Evolutionary conservation across 805 yeast genomes (phyloP).

Genomic region (Kuraishia hungarica): DNA sequence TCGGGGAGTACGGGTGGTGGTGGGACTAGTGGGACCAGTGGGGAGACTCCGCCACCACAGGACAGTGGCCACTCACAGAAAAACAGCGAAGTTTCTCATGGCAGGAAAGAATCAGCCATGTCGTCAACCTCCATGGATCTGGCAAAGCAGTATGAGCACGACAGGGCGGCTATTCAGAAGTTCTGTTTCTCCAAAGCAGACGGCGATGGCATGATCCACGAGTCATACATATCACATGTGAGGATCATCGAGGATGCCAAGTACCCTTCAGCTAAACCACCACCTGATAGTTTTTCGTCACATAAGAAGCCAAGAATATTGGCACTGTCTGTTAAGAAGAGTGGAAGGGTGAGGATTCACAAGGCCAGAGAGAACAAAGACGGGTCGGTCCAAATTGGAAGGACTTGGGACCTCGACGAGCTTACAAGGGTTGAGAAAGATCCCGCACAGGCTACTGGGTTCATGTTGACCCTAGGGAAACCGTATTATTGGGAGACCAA

Average conservation of each 20-base stretch:
- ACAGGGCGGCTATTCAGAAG: slow-evolving; percentile 37
- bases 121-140: slow-evolving; percentile 22
- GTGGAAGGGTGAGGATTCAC: slow-evolving; percentile 66
- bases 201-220: slow-evolving; percentile 32
- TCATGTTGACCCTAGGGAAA: slow-evolving; percentile 57
- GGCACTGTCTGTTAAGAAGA: slow-evolving; percentile 50
- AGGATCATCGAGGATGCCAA: slow-evolving; percentile 66
- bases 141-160: slow-evolving; percentile 52
- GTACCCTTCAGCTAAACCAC: slow-evolving; percentile 63
- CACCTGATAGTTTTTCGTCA: slow-evolving; percentile 34
- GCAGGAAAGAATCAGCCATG: not conserved
- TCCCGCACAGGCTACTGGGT: slow-evolving; percentile 42
- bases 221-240: slow-evolving; percentile 69
- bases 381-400: slow-evolving; percentile 77
- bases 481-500: slow-evolving; percentile 78
- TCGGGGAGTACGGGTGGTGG: not conserved
- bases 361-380: slow-evolving; percentile 79
- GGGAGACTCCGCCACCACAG: not conserved
- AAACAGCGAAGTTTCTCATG: not conserved
- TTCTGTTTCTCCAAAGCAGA: slow-evolving; percentile 42
- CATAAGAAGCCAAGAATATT: slow-evolving; percentile 57
- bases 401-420: slow-evolving; percentile 85
- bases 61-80: not conserved
- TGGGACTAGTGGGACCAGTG: too few relatives aligned
- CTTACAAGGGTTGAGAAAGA: slow-evolving; percentile 50